A percentile compares a stretch with the other conserved stretches of the same genome.
Evolutionary conservation across 148 eudicot genomes (phyloP).

Genomic region (Nepenthes mirabilis): DNA sequence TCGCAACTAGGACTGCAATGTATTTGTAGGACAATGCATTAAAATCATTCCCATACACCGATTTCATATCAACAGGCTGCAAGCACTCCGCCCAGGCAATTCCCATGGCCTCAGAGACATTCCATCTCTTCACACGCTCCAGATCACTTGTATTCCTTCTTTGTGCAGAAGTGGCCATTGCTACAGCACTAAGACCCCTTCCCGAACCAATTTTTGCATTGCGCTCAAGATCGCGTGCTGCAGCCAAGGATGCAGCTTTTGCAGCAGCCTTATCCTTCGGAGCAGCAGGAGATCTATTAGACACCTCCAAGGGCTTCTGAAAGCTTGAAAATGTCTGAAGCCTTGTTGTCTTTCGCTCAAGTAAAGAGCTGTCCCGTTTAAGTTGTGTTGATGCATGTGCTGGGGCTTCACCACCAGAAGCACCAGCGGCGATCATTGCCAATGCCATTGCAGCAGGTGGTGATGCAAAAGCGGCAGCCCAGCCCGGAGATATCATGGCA

Average conservation of each 20-base stretch:
- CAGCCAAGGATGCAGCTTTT: conserved; percentile 97
- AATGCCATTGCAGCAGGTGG: conserved; percentile 99
- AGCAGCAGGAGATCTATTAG: conserved; percentile 36
- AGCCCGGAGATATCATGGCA: conserved; percentile 84
- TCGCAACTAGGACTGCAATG: conserved; percentile 92
- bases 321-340: conserved; percentile 95
- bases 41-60: conserved; percentile 87
- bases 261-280: conserved; percentile 95
- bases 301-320: conserved; percentile 53
- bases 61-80: conserved; percentile 80
- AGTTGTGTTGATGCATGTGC: conserved; percentile 63
- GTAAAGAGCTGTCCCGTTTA: conserved; percentile 69
- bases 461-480: conserved; percentile 99
- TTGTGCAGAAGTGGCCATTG: conserved; percentile 97
- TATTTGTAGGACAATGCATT: conserved; percentile 87
- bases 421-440: conserved; percentile 99
- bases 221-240: conserved; percentile 98
- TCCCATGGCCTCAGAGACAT: conserved; percentile 93
- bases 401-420: conserved; percentile 84
- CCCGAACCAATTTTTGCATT: conserved; percentile 97
- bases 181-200: conserved; percentile 99
- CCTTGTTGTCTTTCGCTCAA: conserved; percentile 69
- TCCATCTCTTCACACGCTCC: conserved; percentile 93
- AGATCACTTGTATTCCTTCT: conserved; percentile 70
- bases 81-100: conserved; percentile 97